Evolutionary conservation across 2,329 filamentous ascomycete genomes (phyloP).

Genomic region (Dothistroma pini): DNA sequence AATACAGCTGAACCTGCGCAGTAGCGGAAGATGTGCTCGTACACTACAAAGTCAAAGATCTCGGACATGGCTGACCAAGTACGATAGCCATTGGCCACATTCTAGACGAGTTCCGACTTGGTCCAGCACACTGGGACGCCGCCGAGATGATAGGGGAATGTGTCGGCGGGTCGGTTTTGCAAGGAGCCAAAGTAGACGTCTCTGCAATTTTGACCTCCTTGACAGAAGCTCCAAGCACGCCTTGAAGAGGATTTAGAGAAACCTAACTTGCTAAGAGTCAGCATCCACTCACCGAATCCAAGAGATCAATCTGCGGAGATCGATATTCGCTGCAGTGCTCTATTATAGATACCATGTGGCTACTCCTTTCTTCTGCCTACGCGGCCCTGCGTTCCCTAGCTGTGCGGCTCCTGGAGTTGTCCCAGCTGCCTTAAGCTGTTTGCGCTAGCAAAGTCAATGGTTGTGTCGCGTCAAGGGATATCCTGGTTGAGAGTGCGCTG

Average conservation of each 20-base stretch:
- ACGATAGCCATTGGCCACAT: constrained; percentile 3
- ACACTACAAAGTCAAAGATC: constrained; percentile 11
- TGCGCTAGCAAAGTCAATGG: constrained; percentile 3
- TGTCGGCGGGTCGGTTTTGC: constrained; percentile 1
- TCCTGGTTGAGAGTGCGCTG: background rate
- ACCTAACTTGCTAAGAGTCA: background rate
- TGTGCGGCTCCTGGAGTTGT: constrained; percentile 2
- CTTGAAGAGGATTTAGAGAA: background rate
- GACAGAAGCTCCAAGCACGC: background rate
- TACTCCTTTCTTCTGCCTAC: background rate
- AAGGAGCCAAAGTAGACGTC: background rate
- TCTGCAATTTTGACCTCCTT: background rate
- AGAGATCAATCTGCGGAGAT: background rate
- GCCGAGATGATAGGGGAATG: constrained; percentile 3
- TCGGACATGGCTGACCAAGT: constrained; percentile 12
- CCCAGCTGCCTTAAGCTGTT: background rate
- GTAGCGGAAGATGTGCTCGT: constrained; percentile 8
- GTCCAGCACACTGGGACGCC: constrained; percentile 8
- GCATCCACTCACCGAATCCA: background rate
- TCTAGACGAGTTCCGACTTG: constrained; percentile 5
- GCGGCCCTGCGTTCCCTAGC: background rate
- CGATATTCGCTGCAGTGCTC: background rate
- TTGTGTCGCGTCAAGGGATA: background rate
- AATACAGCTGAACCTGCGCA: constrained; percentile 5
- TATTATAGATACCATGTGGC: background rate